These are phyloP conservation scores for Aspergillus aculeatus DNA, from an alignment of 2,329 filamentous ascomycete species.

Conservation along the genomic window DNA sequence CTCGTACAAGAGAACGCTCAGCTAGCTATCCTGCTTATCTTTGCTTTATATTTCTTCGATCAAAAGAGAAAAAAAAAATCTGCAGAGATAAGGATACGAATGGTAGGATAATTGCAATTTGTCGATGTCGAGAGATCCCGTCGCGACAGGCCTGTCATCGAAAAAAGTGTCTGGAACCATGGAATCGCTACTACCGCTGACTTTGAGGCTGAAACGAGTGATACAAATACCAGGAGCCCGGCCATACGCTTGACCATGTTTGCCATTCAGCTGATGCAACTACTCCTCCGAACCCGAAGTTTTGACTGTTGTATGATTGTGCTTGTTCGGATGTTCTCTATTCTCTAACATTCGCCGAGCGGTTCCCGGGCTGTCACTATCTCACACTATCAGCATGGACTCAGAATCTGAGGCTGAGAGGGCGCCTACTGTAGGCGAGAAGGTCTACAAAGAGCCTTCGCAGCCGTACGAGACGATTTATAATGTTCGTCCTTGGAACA, in stretches of 20 bases:
- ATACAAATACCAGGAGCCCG: neutral
- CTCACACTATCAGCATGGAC: neutral
- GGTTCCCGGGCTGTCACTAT: neutral
- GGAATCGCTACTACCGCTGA: neutral
- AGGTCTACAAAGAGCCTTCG: neutral
- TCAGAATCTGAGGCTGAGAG: neutral
- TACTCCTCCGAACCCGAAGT: neutral
- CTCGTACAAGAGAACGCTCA: neutral
- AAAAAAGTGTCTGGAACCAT: neutral
- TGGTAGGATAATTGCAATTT: neutral
- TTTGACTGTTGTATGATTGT: neutral
- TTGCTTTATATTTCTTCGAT: neutral
- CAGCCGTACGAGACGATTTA: conserved; percentile 1
- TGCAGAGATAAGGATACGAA: conserved; percentile 2
- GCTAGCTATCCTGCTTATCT: neutral
- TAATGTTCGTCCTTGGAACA: conserved; percentile 7
- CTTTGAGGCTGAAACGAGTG: neutral
- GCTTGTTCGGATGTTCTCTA: neutral
- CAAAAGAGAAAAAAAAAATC: too few species aligned
- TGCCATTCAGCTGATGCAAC: neutral
- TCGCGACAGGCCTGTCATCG: neutral
- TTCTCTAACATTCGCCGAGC: neutral
- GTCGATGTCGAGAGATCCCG: neutral
- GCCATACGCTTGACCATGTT: neutral
- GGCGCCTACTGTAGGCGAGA: neutral